These are phyloP conservation scores for Solidago caesia DNA, from an alignment of 129 eudicot species.

Conservation along the genomic window DNA sequence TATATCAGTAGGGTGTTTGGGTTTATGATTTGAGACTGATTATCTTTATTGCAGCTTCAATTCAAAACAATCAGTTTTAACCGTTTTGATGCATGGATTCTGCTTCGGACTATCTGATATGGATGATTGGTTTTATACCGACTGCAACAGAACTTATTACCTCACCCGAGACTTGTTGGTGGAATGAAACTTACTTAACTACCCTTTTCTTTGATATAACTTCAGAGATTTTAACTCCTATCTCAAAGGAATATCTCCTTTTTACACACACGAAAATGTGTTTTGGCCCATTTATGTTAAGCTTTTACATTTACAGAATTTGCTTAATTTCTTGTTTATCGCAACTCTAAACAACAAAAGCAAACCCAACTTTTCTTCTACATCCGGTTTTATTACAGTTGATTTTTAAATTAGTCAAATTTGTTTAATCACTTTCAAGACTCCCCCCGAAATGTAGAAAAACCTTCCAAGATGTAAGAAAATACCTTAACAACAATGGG, in stretches of 20 bases:
- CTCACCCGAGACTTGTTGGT: too few relatives aligned
- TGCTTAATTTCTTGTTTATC: too few relatives aligned
- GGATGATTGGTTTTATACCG: not conserved
- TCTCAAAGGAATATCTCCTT: too few relatives aligned
- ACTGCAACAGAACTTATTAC: not conserved
- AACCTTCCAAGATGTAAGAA: not conserved
- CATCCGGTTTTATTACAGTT: not conserved
- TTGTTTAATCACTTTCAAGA: not conserved
- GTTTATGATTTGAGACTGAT: not conserved
- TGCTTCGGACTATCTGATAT: not conserved
- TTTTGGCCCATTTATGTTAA: too few relatives aligned
- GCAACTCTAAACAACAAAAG: too few relatives aligned
- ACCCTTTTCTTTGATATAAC: too few relatives aligned
- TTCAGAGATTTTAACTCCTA: too few relatives aligned
- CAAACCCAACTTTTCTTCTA: too few relatives aligned
- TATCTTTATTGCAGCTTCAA: not conserved
- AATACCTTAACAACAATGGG: constrained; percentile 83
- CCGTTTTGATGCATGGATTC: not conserved
- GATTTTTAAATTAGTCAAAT: not conserved
- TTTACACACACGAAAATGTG: too few relatives aligned
- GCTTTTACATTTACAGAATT: too few relatives aligned
- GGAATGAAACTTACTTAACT: too few relatives aligned
- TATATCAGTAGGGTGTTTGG: not conserved
- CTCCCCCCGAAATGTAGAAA: not conserved
- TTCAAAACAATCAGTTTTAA: not conserved